Percentiles rank a stretch among this genome's conserved stretches.
These are phyloP conservation scores for Alopecurus myosuroides DNA, from an alignment of 176 grass and related monocot species.

Conservation along the genomic window DNA sequence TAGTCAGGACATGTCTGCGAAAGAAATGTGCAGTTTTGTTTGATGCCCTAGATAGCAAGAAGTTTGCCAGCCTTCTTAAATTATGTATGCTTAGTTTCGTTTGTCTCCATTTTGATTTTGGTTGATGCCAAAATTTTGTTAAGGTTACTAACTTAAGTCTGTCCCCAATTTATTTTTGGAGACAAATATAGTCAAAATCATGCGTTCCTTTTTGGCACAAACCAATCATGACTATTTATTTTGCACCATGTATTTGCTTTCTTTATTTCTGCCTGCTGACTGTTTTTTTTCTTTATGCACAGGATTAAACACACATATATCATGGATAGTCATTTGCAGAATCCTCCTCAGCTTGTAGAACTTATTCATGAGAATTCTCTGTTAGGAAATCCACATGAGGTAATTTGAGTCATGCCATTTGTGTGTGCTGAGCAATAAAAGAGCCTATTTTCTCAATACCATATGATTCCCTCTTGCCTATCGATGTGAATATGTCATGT, in stretches of 20 bases:
- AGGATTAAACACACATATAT: constrained; percentile 97
- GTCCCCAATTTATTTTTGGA: not conserved
- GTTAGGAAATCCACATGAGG: constrained; percentile 79
- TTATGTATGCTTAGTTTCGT: not conserved
- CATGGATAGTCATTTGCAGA: constrained; percentile 89
- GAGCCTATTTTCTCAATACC: not conserved
- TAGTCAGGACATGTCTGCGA: constrained; percentile 14
- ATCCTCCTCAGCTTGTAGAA: constrained; percentile 66
- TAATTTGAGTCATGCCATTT: not conserved
- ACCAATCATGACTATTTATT: not conserved
- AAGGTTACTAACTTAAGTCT: not conserved
- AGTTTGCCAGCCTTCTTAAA: not conserved
- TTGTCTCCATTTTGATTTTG: not conserved
- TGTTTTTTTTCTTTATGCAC: not conserved
- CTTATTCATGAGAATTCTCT: constrained; percentile 88
- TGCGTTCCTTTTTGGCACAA: not conserved
- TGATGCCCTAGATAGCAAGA: not conserved
- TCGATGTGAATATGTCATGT: not conserved
- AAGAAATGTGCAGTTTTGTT: not conserved
- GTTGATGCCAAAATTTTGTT: not conserved
- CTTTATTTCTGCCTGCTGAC: not conserved
- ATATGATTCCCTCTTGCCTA: not conserved
- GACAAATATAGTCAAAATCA: not conserved
- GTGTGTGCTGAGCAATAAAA: not conserved
- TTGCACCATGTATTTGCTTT: not conserved